A percentile compares a stretch with the other conserved stretches of the same genome.
phyloP scores from a whole-genome alignment of 164 flowering plant species.

The Echeveria elegans region DNA sequence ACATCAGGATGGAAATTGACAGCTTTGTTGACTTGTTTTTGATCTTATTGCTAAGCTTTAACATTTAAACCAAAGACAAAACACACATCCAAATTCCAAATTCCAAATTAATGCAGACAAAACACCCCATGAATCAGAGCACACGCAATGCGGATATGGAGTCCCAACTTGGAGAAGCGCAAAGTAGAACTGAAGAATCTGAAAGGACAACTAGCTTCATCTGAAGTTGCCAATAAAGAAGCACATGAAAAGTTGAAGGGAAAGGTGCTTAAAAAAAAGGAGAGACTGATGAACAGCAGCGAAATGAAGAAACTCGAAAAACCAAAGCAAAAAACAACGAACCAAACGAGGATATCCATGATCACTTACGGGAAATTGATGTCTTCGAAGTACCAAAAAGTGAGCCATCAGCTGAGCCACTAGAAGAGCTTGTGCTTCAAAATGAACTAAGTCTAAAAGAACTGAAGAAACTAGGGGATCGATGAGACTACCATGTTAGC shows the following conservation, averaged over 20 bases:
- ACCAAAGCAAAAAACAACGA: conserved; percentile 8
- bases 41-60: background rate
- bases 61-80: background rate
- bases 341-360: conserved; percentile 18
- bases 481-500: conserved; percentile 17
- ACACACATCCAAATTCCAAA: too few species aligned
- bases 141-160: too few species aligned
- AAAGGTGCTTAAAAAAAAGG: too few species aligned
- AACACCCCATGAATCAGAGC: too few species aligned
- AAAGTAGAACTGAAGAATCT: too few species aligned
- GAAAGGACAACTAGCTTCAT: too few species aligned
- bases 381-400: conserved; percentile 61
- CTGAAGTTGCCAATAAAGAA: too few species aligned
- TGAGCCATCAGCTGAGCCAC: too few species aligned
- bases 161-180: too few species aligned
- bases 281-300: too few species aligned
- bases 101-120: too few species aligned
- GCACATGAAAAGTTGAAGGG: too few species aligned
- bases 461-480: conserved; percentile 16
- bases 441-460: conserved; percentile 19
- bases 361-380: conserved; percentile 46
- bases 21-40: background rate
- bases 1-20: background rate
- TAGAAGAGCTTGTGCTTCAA: background rate
- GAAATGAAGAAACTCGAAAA: conserved; percentile 23